Evolutionary conservation across 1,139 yeast species (phyloP).

Genomic region (Hemisphaericaspora xylanilytica): DNA sequence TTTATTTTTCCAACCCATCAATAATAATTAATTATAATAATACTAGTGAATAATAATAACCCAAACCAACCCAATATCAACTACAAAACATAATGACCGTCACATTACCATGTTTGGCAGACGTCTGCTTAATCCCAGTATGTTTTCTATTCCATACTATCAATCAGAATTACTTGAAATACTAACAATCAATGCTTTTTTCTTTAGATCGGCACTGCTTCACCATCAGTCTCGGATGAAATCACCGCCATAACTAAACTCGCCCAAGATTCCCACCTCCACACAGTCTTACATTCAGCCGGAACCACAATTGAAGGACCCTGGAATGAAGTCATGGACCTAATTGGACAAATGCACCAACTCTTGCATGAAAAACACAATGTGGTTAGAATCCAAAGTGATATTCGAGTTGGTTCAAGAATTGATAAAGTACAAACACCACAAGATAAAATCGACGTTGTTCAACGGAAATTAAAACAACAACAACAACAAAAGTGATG

Average conservation of each 20-base stretch:
- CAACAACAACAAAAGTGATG: no score
- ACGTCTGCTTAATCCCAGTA: constrained; percentile 72
- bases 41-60: no score
- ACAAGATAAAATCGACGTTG: constrained; percentile 62
- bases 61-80: no score
- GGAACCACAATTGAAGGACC: constrained; percentile 91
- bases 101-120: constrained; percentile 68
- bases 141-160: constrained; percentile 5
- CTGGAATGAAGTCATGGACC: constrained; percentile 81
- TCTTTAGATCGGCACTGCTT: constrained; percentile 63
- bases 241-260: constrained; percentile 65
- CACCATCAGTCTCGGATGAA: constrained; percentile 77
- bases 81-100: constrained; percentile 36
- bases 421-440: constrained; percentile 67
- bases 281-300: constrained; percentile 78
- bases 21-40: neutral
- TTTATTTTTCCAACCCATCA: no score
- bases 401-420: constrained; percentile 81
- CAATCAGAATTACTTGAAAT: no score
- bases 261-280: constrained; percentile 58
- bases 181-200: constrained; percentile 17
- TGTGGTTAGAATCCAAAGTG: constrained; percentile 75
- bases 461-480: constrained; percentile 47
- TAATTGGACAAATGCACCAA: constrained; percentile 79
- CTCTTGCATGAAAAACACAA: constrained; percentile 60